Conservation (phyloP, 768 basidiomycete species). For the Suillus subalutaceus region DNA sequence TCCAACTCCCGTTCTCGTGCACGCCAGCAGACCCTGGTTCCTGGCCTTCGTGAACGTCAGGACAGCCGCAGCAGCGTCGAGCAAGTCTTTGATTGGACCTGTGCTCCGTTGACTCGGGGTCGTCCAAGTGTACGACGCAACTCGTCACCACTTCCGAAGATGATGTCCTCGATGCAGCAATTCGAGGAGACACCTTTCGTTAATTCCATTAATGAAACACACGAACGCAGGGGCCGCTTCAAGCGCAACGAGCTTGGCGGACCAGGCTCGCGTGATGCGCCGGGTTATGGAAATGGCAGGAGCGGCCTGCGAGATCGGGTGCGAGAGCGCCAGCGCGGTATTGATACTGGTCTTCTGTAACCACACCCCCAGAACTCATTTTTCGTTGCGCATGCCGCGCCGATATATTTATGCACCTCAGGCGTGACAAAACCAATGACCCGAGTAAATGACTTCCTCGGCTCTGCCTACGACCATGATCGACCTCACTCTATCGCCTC, state of each 20-base stretch:
- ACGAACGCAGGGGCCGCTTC: conserved; percentile 54
- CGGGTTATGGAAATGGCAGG: conserved; percentile 65
- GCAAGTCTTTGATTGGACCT: conserved; percentile 51
- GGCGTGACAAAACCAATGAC: conserved; percentile 17
- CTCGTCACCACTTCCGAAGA: conserved; percentile 60
- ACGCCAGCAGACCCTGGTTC: conserved; percentile 22
- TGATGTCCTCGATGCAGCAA: conserved; percentile 40
- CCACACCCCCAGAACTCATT: background rate
- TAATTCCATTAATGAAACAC: conserved; percentile 21
- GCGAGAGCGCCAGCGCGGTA: conserved; percentile 33
- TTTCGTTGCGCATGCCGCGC: conserved; percentile 10
- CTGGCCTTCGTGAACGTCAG: conserved; percentile 20
- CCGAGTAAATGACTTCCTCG: conserved; percentile 20
- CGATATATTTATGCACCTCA: conserved; percentile 12
- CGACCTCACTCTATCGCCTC: conserved; percentile 17
- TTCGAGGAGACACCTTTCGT: conserved; percentile 35
- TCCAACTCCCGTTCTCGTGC: conserved; percentile 47
- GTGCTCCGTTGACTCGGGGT: conserved; percentile 42
- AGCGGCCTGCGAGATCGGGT: conserved; percentile 55
- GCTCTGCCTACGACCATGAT: conserved; percentile 27
- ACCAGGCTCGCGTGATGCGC: conserved; percentile 46
- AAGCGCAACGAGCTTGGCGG: conserved; percentile 57
- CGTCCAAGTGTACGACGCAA: conserved; percentile 55
- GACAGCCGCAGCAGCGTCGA: conserved; percentile 41
- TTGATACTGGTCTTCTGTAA: conserved; percentile 28